Conservation (phyloP, 495 filamentous ascomycete genomes). For the Darksidea phi region DNA sequence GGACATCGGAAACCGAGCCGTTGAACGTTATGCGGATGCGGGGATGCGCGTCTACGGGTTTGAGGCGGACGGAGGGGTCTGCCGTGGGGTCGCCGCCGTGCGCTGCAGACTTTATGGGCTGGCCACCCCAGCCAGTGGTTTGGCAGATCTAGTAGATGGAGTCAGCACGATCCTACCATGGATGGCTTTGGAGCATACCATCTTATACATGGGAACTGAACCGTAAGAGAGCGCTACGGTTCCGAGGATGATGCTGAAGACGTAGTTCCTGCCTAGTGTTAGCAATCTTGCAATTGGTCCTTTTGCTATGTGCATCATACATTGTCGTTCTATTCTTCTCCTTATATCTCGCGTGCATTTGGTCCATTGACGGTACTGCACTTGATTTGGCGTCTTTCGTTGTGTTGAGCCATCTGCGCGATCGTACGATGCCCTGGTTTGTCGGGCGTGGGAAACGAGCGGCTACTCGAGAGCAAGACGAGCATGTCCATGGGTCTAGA, state of each 20-base stretch:
- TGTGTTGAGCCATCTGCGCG: conserved; percentile 37
- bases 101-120: conserved; percentile 77
- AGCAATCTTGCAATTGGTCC: neutral
- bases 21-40: conserved; percentile 96
- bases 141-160: conserved; percentile 73
- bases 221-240: conserved; percentile 92
- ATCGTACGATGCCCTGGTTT: neutral
- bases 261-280: conserved; percentile 67
- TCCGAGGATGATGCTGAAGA: conserved; percentile 79
- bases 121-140: conserved; percentile 92
- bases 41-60: conserved; percentile 73
- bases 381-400: conserved; percentile 30
- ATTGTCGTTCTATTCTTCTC: conserved; percentile 59
- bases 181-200: conserved; percentile 55
- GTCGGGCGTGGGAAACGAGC: conserved; percentile 2
- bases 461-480: conserved; percentile 21
- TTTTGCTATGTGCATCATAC: conserved; percentile 43
- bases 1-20: conserved; percentile 86
- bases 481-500: conserved; percentile 31
- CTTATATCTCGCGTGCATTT: conserved; percentile 55
- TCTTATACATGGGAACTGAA: conserved; percentile 96
- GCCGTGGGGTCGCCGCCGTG: conserved; percentile 58
- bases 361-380: conserved; percentile 53
- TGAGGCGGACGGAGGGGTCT: conserved; percentile 70
- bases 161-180: neutral